Percentiles rank a stretch among this genome's conserved stretches.
These are phyloP conservation scores for Boletus insuetus DNA, from an alignment of 768 basidiomycete genomes.

Conservation along the genomic window DNA sequence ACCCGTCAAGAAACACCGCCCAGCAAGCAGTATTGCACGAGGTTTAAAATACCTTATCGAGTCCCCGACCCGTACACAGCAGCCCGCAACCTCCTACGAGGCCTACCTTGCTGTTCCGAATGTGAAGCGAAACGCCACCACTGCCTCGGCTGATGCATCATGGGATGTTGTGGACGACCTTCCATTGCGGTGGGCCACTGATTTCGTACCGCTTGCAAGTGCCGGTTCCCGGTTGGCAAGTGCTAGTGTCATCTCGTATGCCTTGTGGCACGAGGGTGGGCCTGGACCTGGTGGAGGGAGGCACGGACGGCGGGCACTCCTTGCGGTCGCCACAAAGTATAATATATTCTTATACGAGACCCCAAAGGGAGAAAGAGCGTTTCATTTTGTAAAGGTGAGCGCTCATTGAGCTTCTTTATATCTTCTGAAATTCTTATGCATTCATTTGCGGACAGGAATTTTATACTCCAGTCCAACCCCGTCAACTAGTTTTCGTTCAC, in stretches of 20 bases:
- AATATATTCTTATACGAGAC: conserved; percentile 79
- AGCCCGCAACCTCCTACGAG: conserved; percentile 24
- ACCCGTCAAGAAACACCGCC: conserved; percentile 45
- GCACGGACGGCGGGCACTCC: conserved; percentile 48
- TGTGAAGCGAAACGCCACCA: conserved; percentile 20
- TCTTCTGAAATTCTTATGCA: background rate
- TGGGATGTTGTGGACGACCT: conserved; percentile 77
- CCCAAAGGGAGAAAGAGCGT: conserved; percentile 78
- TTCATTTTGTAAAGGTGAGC: conserved; percentile 70
- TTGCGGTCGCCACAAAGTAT: conserved; percentile 74
- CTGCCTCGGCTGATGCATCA: conserved; percentile 45
- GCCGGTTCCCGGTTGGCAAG: conserved; percentile 61
- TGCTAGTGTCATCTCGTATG: conserved; percentile 60
- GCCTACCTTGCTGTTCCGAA: conserved; percentile 32
- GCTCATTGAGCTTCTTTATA: background rate
- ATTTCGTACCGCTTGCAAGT: conserved; percentile 76
- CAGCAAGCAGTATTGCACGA: conserved; percentile 57
- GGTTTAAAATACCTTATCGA: conserved; percentile 60
- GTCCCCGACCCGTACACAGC: conserved; percentile 31
- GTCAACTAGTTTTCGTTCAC: conserved; percentile 66
- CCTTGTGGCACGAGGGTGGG: conserved; percentile 62
- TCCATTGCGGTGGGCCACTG: conserved; percentile 82
- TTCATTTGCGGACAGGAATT: conserved; percentile 58
- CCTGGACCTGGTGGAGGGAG: conserved; percentile 41
- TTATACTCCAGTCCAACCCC: conserved; percentile 71